A percentile compares a stretch with the other conserved stretches of the same genome.
Evolutionary conservation across 805 yeast species (phyloP).

Genomic region (Soucietia sequanensis): DNA sequence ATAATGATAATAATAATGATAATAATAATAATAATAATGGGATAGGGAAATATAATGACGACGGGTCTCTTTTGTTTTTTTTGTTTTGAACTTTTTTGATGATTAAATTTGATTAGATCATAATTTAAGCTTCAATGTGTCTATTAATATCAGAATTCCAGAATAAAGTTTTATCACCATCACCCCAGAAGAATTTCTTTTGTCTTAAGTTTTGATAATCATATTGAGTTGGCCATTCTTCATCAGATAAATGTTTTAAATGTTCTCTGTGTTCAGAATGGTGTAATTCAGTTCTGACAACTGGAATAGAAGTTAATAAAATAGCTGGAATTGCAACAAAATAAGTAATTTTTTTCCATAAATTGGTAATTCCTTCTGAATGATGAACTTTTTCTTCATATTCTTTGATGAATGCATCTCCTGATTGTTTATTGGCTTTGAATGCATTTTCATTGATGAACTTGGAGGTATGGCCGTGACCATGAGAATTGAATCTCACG

Average conservation of each 20-base stretch:
- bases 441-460: conserved; percentile 39
- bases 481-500: conserved; percentile 41
- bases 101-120: too few relatives aligned
- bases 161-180: conserved; percentile 95
- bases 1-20: too few relatives aligned
- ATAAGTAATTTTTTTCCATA: conserved; percentile 85
- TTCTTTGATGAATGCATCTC: conserved; percentile 63
- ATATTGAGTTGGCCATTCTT: conserved; percentile 90
- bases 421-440: conserved; percentile 55
- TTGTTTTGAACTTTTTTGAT: too few relatives aligned
- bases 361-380: conserved; percentile 68
- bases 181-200: conserved; percentile 96
- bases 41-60: too few relatives aligned
- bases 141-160: conserved; percentile 95
- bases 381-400: conserved; percentile 71
- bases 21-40: too few relatives aligned
- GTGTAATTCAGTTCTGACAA: conserved; percentile 76
- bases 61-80: too few relatives aligned
- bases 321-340: conserved; percentile 83
- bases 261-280: conserved; percentile 91
- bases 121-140: conserved; percentile 50
- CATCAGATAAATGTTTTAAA: conserved; percentile 70
- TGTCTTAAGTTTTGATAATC: conserved; percentile 88
- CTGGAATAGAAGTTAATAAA: conserved; percentile 72
- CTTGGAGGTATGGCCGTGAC: conserved; percentile 43